Evolutionary conservation across 495 filamentous ascomycete genomes (phyloP).

Genomic region (Chaetomium fimeti): DNA sequence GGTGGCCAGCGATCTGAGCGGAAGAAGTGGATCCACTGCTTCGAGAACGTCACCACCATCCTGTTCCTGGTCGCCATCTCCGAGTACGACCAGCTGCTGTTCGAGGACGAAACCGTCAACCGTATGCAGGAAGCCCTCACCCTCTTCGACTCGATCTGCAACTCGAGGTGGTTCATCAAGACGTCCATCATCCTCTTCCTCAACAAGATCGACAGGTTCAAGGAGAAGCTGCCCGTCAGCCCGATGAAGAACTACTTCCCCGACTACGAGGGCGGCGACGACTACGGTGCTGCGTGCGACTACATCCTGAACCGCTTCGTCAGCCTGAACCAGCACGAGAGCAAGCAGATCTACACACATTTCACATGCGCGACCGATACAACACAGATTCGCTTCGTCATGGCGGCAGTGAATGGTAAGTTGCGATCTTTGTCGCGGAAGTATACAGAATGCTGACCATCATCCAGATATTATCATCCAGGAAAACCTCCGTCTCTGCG

Average conservation of each 20-base stretch:
- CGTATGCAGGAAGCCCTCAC: slow-evolving; percentile 99
- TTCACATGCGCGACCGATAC: slow-evolving; percentile 99
- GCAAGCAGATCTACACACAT: slow-evolving; percentile 99
- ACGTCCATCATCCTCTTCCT: slow-evolving; percentile 99
- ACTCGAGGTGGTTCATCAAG: slow-evolving; percentile 99
- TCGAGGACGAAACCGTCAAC: slow-evolving; percentile 93
- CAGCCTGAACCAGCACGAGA: slow-evolving; percentile 95
- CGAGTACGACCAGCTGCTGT: slow-evolving; percentile 96
- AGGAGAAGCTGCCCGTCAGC: slow-evolving; percentile 98
- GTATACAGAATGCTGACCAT: slow-evolving; percentile 33
- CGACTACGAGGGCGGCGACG: slow-evolving; percentile 92
- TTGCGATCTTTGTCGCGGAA: slow-evolving; percentile 12
- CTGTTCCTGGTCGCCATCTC: slow-evolving; percentile 98
- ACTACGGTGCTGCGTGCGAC: slow-evolving; percentile 90
- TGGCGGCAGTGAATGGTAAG: slow-evolving; percentile 98
- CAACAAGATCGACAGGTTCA: slow-evolving; percentile 99
- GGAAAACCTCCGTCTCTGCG: slow-evolving; percentile 97
- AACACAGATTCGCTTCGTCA: slow-evolving; percentile 98
- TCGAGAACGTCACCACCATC: slow-evolving; percentile 98
- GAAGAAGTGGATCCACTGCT: slow-evolving; percentile 99
- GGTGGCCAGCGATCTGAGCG: slow-evolving; percentile 97
- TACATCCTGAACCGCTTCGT: slow-evolving; percentile 98
- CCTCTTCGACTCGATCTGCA: slow-evolving; percentile 98
- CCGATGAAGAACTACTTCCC: slow-evolving; percentile 99
- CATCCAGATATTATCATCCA: slow-evolving; percentile 95